Percentiles rank a stretch among this genome's conserved stretches.
Evolutionary conservation across 768 basidiomycete species (phyloP).

Genomic region (Lactifluus volemus): DNA sequence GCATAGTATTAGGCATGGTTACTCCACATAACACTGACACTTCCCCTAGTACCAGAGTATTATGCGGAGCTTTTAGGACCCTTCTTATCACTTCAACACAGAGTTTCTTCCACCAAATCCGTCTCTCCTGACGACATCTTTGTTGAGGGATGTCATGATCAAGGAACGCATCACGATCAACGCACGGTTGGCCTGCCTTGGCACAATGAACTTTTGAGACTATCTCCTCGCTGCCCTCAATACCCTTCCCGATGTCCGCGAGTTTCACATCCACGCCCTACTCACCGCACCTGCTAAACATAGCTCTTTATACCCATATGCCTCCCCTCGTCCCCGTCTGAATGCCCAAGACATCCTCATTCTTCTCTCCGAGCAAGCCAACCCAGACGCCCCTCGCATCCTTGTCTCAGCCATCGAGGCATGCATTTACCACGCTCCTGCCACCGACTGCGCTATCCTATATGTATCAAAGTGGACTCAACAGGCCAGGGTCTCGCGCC

Average conservation of each 20-base stretch:
- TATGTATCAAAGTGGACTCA: slow-evolving; percentile 95
- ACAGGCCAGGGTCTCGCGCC: slow-evolving; percentile 65
- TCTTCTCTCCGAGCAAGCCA: slow-evolving; percentile 56
- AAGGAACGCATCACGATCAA: too few species aligned
- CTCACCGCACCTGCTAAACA: slow-evolving; percentile 60
- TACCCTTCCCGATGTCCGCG: slow-evolving; percentile 17
- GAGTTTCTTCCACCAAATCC: too few species aligned
- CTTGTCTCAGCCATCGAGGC: slow-evolving; percentile 71
- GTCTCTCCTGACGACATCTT: background rate
- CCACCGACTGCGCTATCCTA: slow-evolving; percentile 11
- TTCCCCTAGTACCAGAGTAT: too few species aligned
- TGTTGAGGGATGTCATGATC: background rate
- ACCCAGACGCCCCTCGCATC: slow-evolving; percentile 41
- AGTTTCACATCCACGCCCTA: slow-evolving; percentile 70
- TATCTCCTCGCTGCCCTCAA: slow-evolving; percentile 8
- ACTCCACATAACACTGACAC: too few species aligned
- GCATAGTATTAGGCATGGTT: too few species aligned
- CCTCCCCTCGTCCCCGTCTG: slow-evolving; percentile 52
- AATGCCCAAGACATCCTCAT: slow-evolving; percentile 73
- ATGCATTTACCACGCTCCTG: slow-evolving; percentile 4
- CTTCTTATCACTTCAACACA: background rate
- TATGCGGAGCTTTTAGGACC: background rate
- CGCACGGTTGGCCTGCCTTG: background rate
- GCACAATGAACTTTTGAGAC: slow-evolving; percentile 12
- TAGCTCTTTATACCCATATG: slow-evolving; percentile 66